Percentiles rank a stretch among this genome's conserved stretches.
Conservation (phyloP, 1,139 yeast species). For the Candida sp. region DNA sequence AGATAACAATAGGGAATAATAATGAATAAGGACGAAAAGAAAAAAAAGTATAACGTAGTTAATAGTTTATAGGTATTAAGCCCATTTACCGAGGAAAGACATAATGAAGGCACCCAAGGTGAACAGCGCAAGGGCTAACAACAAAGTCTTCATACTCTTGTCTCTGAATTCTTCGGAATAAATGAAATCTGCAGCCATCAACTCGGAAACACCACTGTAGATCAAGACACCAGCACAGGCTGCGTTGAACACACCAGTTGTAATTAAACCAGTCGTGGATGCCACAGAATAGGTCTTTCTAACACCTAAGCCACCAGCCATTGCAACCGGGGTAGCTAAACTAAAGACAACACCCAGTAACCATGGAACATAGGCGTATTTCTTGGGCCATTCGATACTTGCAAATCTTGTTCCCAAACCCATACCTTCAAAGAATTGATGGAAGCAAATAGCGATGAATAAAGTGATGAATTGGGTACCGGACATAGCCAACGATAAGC, state of each 20-base stretch:
- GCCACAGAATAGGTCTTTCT: constrained; percentile 37
- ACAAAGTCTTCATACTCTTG: constrained; percentile 17
- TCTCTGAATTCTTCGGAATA: constrained; percentile 30
- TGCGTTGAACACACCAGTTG: constrained; percentile 40
- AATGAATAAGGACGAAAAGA: too few species aligned
- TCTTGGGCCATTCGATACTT: constrained; percentile 36
- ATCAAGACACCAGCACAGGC: constrained; percentile 43
- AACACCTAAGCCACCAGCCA: constrained; percentile 42
- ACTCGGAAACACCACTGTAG: constrained; percentile 42
- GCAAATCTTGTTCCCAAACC: constrained; percentile 46
- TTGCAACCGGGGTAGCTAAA: constrained; percentile 39
- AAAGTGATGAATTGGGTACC: constrained; percentile 40
- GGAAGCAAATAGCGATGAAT: constrained; percentile 42
- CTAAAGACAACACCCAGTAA: constrained; percentile 32
- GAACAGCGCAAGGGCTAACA: constrained; percentile 30
- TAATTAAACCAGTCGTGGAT: constrained; percentile 34
- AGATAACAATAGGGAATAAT: neutral
- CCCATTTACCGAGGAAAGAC: constrained; percentile 50
- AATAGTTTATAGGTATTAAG: constrained; percentile 17
- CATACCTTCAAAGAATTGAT: constrained; percentile 46
- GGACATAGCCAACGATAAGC: constrained; percentile 40
- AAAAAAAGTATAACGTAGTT: too few species aligned
- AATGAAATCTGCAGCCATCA: constrained; percentile 44
- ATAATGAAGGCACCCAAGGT: constrained; percentile 40
- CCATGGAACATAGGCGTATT: constrained; percentile 37